Conservation (phyloP, 1,284 basidiomycete species). For the Ceratobasidium theobromae region DNA sequence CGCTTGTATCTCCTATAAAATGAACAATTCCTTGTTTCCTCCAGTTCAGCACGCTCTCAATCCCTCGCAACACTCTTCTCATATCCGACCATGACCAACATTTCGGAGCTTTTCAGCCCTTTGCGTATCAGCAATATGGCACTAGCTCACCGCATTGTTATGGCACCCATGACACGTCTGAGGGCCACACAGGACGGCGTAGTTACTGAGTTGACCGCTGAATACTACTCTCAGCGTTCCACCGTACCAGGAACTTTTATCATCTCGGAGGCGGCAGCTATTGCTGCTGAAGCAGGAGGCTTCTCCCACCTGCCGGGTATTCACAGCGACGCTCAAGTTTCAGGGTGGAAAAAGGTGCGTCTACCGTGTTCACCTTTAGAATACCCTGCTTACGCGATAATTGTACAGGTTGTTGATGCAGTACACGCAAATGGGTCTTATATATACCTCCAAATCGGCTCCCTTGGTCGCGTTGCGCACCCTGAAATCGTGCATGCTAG, state of each 20-base stretch:
- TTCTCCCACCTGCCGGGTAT: constrained; percentile 38
- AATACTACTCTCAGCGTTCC: constrained; percentile 42
- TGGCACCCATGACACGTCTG: constrained; percentile 52
- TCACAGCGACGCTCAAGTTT: constrained; percentile 39
- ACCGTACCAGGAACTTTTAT: constrained; percentile 38
- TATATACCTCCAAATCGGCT: constrained; percentile 47
- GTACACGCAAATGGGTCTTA: constrained; percentile 44
- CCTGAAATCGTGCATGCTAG: constrained; percentile 36
- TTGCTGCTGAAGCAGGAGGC: constrained; percentile 37
- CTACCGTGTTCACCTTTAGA: background rate
- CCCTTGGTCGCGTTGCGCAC: constrained; percentile 43
- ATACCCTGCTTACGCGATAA: background rate
- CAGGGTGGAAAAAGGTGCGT: constrained; percentile 39
- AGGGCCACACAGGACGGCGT: constrained; percentile 42
- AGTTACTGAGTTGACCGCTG: constrained; percentile 37
- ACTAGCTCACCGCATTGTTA: constrained; percentile 51
- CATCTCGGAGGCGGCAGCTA: constrained; percentile 42
- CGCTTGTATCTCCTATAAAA: background rate
- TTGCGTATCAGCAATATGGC: constrained; percentile 47
- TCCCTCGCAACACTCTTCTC: background rate
- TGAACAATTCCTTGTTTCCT: background rate
- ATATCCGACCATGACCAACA: background rate
- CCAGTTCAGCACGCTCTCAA: background rate
- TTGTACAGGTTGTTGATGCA: constrained; percentile 12
- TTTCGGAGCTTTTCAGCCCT: constrained; percentile 49